Base-by-base conservation (phyloP, 768 basidiomycete species). In the Xanthoconium purpureum region DNA sequence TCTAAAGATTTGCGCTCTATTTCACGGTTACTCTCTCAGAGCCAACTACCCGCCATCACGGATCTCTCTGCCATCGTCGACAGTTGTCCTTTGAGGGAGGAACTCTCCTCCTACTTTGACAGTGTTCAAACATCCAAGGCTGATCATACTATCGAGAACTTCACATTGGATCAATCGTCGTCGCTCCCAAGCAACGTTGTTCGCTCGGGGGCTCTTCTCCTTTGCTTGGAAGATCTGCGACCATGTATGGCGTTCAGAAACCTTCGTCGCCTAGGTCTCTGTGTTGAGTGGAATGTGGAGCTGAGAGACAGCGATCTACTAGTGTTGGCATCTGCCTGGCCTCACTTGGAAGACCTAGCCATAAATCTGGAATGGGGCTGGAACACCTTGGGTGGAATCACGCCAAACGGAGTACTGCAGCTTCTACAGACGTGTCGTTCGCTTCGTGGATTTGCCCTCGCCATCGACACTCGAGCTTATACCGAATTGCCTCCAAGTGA, bases 221-320 rank as follows among this genome's bases (percentile, higher is more conserved):
- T 57, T 18, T 17, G 9, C 20, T 5, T 51, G 7, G 46, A 54
- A 2, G 49, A 56, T 30, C 20, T 62, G 9, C 43, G 4, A 2
- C 30, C 50, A 12, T 35, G 39, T 44, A 57, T 43, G 48, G 12
- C 24, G 10, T 39, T 60, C 37, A 3, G 11, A 7, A 42, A 53
- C 14, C 53, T 62, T 15, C 40, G 43, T 20, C 9, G 1, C 10
- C 0, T 62, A 6, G 2, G 13, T 0, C 2, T 63, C 32, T n/a
- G 55, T 13, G 17, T 50, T 18, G 15, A 5, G 5, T 59, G 55
- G 47, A 9, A 32, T 2, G 37, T 62, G 2, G 10, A 10, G 13
- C 12, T 64, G 29, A 29, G 24, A 13, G 54, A 56, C 20, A n/a
- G 8, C 3, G 52, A 51, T 17, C 3, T 62, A 6, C 29, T 54